Evolutionary conservation across 495 filamentous ascomycete genomes (phyloP).

Genomic region (Penicillium canescens): DNA sequence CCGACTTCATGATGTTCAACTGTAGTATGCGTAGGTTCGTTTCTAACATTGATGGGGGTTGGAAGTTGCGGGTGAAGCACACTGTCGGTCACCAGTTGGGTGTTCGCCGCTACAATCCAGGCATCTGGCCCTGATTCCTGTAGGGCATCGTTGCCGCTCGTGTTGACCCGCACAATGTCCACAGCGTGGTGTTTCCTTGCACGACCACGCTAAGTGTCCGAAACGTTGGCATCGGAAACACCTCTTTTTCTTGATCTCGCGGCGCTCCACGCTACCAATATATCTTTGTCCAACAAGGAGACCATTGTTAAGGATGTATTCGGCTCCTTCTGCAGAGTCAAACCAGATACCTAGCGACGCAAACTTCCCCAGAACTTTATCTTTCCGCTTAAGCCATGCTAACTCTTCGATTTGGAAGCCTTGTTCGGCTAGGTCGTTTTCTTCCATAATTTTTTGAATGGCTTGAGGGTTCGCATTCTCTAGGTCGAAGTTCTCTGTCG

Average conservation of each 20-base stretch:
- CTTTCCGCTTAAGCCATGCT: slow-evolving; percentile 23
- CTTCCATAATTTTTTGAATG: slow-evolving; percentile 21
- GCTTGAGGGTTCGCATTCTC: slow-evolving; percentile 8
- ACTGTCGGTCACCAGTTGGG: slow-evolving; percentile 17
- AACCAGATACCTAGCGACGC: slow-evolving; percentile 24
- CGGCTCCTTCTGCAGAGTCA: slow-evolving; percentile 22
- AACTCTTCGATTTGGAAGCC: slow-evolving; percentile 25
- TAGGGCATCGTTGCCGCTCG: slow-evolving; percentile 14
- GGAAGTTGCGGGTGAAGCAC: slow-evolving; percentile 4
- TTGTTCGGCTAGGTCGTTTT: slow-evolving; percentile 20
- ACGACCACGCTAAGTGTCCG: slow-evolving; percentile 28
- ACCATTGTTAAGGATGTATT: slow-evolving; percentile 19
- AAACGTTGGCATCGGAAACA: slow-evolving; percentile 27
- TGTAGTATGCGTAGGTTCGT: slow-evolving; percentile 28
- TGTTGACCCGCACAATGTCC: slow-evolving; percentile 25
- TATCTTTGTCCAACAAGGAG: slow-evolving; percentile 19
- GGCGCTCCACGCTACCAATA: slow-evolving; percentile 16
- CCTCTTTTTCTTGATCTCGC: slow-evolving; percentile 21
- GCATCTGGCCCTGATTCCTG: slow-evolving; percentile 17
- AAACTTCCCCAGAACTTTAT: slow-evolving; percentile 20
- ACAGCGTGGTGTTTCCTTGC: slow-evolving; percentile 24
- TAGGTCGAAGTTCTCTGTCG: slow-evolving; percentile 22
- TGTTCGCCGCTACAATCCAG: slow-evolving; percentile 22
- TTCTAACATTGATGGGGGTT: slow-evolving; percentile 14
- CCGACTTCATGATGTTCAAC: slow-evolving; percentile 30